These are phyloP conservation scores for Aureobasidium sp. DNA, from an alignment of 2,329 filamentous ascomycete species.

Conservation along the genomic window DNA sequence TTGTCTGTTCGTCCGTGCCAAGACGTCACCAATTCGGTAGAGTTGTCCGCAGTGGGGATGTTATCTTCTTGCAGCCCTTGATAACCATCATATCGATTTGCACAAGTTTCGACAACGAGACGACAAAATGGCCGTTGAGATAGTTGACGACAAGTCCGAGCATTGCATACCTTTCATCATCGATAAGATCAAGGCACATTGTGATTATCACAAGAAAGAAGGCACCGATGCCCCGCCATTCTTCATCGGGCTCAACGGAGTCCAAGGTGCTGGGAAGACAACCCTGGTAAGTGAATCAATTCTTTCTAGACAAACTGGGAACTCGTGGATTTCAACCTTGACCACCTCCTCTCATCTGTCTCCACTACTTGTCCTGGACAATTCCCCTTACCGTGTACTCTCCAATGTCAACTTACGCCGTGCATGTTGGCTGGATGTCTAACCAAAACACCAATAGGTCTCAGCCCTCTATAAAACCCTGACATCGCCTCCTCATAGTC, in stretches of 20 bases:
- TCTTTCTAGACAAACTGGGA: not conserved
- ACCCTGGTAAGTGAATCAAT: slow-evolving; percentile 54
- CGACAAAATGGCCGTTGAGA: slow-evolving; percentile 29
- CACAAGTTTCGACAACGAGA: not conserved
- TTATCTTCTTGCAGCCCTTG: not conserved
- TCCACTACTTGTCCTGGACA: too few relatives aligned
- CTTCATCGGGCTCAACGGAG: slow-evolving; percentile 80
- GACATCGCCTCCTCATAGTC: slow-evolving; percentile 45
- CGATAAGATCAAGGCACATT: slow-evolving; percentile 47
- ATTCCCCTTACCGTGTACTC: too few relatives aligned
- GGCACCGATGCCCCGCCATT: slow-evolving; percentile 51
- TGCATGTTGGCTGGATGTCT: not conserved
- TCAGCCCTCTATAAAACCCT: slow-evolving; percentile 56
- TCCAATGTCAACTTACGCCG: not conserved
- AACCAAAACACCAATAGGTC: slow-evolving; percentile 35
- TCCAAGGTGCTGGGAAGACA: slow-evolving; percentile 89
- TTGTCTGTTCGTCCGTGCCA: not conserved
- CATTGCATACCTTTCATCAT: slow-evolving; percentile 73
- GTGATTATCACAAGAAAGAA: slow-evolving; percentile 28
- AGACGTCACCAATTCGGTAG: not conserved
- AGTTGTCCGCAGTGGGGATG: not conserved
- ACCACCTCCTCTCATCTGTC: not conserved
- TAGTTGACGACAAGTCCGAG: slow-evolving; percentile 69
- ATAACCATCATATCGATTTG: not conserved
- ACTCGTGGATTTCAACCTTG: not conserved